Base-by-base conservation (phyloP, 2,329 filamentous ascomycete species). In the Xylaria sp. region DNA sequence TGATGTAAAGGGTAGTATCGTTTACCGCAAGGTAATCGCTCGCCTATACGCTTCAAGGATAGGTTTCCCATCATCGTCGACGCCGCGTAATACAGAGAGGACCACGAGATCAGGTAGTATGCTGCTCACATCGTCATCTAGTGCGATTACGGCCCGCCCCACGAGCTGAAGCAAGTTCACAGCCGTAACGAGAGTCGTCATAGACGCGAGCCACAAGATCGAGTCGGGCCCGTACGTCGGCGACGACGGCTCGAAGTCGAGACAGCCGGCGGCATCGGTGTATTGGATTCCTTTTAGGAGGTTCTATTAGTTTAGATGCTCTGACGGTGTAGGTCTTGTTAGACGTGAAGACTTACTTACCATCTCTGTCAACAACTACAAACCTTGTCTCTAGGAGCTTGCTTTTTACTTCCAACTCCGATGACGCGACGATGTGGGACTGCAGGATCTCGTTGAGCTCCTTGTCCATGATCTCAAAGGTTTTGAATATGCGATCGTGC, bases 341-440 rank as follows among this genome's bases (percentile, higher is more conserved):
- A 28, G 23, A 28, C 28, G 46, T 6, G 23, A 28, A n/a, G 3
- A 44, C 26, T 28, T 38, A 46, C 63, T 28, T 38, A 46, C 63
- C 48, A 20, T 54, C 20, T 38, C 46, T 42, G 17, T 65, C 49
- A n/a, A 54, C 56, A 17, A 65, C 15, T 2, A 60, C 56, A 23
- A 65, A 65, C 7, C 44, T 46, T 9, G 63, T 56, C 31, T 44
- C 56, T 28, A 65, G 46, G 0, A 60, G 44, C 46, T 65, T 65
- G 11, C 54, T 33, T 20, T 40, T 57, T 13, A 38, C 49, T 40
- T 44, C 42, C 2, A 9, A 13, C 7, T 64, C 54, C 2, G 54
- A 31, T 1, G n/a, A 11, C 3, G 31, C 3, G n/a, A 46, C 46
- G 17, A 60, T 46, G 2, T 59, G 17, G 10, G 23, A 2, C 23